Evolutionary conservation across 176 grass and related monocot species (phyloP).

Genomic region (Pontederia paniculata): DNA sequence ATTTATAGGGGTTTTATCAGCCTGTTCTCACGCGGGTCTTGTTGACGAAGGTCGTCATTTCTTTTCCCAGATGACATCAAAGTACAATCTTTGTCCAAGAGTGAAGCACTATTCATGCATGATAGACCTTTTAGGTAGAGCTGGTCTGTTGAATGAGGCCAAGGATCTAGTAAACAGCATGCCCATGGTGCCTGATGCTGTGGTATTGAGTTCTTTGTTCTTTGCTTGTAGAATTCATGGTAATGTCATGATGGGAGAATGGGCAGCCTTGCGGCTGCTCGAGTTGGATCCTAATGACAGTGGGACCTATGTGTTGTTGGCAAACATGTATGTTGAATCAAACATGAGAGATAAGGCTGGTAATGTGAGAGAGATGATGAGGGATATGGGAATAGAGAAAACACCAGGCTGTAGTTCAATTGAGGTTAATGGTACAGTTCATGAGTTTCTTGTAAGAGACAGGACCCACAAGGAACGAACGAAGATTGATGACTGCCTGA

Average conservation of each 20-base stretch:
- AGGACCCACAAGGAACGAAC: constrained; percentile 30
- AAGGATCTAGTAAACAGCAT: constrained; percentile 60
- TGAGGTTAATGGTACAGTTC: constrained; percentile 57
- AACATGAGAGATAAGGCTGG: constrained; percentile 62
- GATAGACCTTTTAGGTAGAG: constrained; percentile 71
- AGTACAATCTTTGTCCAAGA: constrained; percentile 46
- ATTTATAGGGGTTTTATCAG: constrained; percentile 60
- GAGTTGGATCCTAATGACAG: constrained; percentile 56
- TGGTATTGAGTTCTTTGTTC: constrained; percentile 66
- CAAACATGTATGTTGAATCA: constrained; percentile 67
- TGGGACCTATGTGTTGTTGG: constrained; percentile 62
- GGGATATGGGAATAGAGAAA: constrained; percentile 59
- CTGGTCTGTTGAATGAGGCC: constrained; percentile 51
- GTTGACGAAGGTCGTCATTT: constrained; percentile 36
- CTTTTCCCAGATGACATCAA: constrained; percentile 42
- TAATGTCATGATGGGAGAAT: constrained; percentile 46
- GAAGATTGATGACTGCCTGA: constrained; percentile 58
- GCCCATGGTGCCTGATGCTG: constrained; percentile 54
- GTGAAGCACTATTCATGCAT: constrained; percentile 86
- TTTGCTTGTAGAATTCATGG: constrained; percentile 70
- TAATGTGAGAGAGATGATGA: constrained; percentile 64
- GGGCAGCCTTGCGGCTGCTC: constrained; percentile 54
- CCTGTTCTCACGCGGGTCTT: constrained; percentile 70
- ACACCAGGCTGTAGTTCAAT: constrained; percentile 73
- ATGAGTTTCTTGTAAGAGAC: constrained; percentile 70